Evolutionary conservation across 345 rosid genomes (phyloP), one percentile per base, ranked within the genome.

Genomic region (Carallia pectinifolia): DNA sequence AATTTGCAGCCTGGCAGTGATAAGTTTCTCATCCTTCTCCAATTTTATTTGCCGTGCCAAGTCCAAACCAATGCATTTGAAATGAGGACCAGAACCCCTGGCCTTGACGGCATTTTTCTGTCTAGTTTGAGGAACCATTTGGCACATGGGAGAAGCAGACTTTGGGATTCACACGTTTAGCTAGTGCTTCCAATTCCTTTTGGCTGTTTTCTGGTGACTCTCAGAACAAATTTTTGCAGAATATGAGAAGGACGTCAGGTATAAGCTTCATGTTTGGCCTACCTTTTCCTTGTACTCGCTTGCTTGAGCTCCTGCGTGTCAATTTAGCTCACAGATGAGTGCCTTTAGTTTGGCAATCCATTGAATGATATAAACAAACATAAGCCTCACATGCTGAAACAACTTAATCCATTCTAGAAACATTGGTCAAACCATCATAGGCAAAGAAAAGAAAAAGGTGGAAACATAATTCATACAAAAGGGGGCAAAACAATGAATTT

Each of bases 241-340:
- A 62, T 19, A 64, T 17, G 36, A 56, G 23, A 44, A 39, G 9
- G 15, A 63, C 5, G 23, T 65, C 38, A 29, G 23, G 44, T 29
- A 62, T 71, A 53, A 27, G 63, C 23, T 3, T 56, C 38, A 10
- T 53, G 68, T 38, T 55, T 34, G 23, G 54, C 77, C 55, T 80
- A 88, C 99, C 97, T 95, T 90, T 71, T 85, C 90, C 85, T 88
- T 85, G 70, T 86, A 95, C 79, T 90, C 99, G 58, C 71, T 84
- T 68, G 91, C 98, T 79, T 92, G 98, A 61, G 98, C 99, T 80
- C 92, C 99, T 13, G 99, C 92, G 74, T 90, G 90, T 88, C 92
- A 77, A 81, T 84, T 89, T 63, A 95, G 66, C 86, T 90, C 98
- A 16, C 88, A 71, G 72, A 92, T 81, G 85, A 88, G 96, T 6